Evolutionary conservation across 176 grass and related monocot species (phyloP).

Genomic region (Musa beccarii): DNA sequence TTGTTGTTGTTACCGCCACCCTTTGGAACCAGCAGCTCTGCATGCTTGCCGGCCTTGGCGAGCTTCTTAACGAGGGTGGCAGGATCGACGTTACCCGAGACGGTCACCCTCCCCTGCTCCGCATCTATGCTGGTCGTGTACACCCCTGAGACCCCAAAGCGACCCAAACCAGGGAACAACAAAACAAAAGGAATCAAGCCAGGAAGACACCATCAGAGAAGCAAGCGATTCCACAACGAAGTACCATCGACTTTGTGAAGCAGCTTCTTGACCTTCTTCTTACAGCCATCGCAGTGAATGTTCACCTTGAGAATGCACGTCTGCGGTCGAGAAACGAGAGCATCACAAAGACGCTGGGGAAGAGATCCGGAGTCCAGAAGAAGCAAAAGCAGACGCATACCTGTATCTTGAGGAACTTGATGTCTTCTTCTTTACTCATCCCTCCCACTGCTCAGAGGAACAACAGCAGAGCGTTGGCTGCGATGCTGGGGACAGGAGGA

Average conservation of each 20-base stretch:
- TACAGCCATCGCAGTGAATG: slow-evolving; percentile 93
- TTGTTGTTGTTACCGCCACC: slow-evolving; percentile 2
- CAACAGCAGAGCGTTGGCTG: neutral
- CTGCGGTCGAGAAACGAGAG: slow-evolving; percentile 23
- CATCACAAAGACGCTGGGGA: neutral
- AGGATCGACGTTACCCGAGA: slow-evolving; percentile 69
- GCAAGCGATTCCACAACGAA: neutral
- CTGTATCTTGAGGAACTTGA: slow-evolving; percentile 29
- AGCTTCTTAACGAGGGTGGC: slow-evolving; percentile 83
- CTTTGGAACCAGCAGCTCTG: slow-evolving; percentile 66
- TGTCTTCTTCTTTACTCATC: slow-evolving; percentile 27
- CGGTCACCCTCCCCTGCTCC: slow-evolving; percentile 72
- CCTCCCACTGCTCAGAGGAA: neutral
- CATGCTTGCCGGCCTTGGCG: slow-evolving; percentile 75
- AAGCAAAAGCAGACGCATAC: neutral
- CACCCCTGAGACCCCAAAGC: slow-evolving; percentile 42
- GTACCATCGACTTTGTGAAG: slow-evolving; percentile 84
- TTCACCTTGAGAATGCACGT: slow-evolving; percentile 77
- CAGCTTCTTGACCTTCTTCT: slow-evolving; percentile 95
- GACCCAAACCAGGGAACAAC: neutral
- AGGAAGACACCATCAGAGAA: neutral
- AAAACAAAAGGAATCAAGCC: slow-evolving; percentile 6
- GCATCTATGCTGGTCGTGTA: slow-evolving; percentile 55
- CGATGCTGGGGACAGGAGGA: neutral
- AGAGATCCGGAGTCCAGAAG: neutral